Evolutionary conservation across 345 rosid species (phyloP), one percentile per base, ranked within the genome.

Genomic region (Laguncularia racemosa): DNA sequence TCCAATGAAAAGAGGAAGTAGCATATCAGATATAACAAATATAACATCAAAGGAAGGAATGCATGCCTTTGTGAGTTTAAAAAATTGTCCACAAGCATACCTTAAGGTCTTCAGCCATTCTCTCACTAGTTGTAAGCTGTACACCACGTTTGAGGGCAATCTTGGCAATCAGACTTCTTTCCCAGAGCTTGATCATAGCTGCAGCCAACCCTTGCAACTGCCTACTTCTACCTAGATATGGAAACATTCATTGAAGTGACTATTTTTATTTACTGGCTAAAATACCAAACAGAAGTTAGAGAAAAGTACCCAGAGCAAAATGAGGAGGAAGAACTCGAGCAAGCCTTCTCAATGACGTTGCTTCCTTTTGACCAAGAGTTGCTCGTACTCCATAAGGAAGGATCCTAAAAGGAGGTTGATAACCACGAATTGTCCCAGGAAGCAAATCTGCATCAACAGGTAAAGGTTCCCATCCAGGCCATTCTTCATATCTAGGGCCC

Each of bases 61-160:
- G 16, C 20, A 5, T 26, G 20, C 14, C 15, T 13, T 8, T 49
- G 14, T 16, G 18, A 48, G 12, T 43, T 49, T 56, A 19, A 48
- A 16, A 56, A 47, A 16, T 16, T 23, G 54, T 50, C 64, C 59
- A 44, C 61, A 53, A 20, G 21, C 51, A 58, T 67, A 92, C 98
- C 98, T 86, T 92, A 56, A 92, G 67, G 65, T 89, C 96, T 72
- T 92, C 98, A 48, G 95, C 93, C 96, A 92, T 92, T 75, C 96
- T 89, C 75, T 92, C 98, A 73, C 96, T 92, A 50, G 96, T 89
- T 21, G 93, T 83, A 66, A 84, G 73, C 63, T 86, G 88, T 17
- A 92, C 88, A 58, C 96, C 98, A 52, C 96, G 91, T 74, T 92
- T 92, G 49, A 92, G 89, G 14, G 93, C 89, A 61, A 92, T 61